Evolutionary conservation across 306 rosid species (phyloP), one percentile per base, ranked within the genome.

Genomic region (Fagus crenata): DNA sequence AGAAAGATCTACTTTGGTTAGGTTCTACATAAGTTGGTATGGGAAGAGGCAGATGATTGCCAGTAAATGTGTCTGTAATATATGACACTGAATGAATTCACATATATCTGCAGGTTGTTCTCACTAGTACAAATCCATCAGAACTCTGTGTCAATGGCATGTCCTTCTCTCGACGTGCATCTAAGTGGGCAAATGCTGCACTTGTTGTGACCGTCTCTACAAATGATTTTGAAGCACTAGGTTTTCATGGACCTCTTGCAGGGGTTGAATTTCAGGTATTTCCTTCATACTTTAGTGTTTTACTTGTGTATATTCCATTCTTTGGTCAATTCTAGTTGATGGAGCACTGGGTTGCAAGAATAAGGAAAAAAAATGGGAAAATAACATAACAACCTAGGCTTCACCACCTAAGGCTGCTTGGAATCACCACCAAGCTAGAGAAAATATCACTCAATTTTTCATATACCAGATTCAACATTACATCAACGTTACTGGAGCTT

Each of bases 171-270:
- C 83, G 90, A 76, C 90, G 97, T 75, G 93, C 96, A 12, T 95
- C 98, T 35, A 92, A 82, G 83, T 95, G 98, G 97, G 98, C 98
- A 75, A 95, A 95, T 87, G 98, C 98, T 79, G 97, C 98, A 64
- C 91, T 95, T 76, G 98, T 95, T 69, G 96, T 85, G 76, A 87
- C 93, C 12, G 96, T 95, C 84, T 85, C 97, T 65, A 72, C 32
- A 31, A 86, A 88, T 78, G 98, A 95, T 81, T 95, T 95, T 35
- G 90, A 85, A 73, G 91, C 85, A 60, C 78, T 90, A 78, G 84
- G 87, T 88, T 84, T 76, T 72, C 75, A 53, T 60, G 98, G 97
- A 79, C 90, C 93, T 71, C 96, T 95, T 64, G 93, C 97, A 1
- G 98, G 98, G 79, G 95, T 95, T 40, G 89, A 92, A 75, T 95